Evolutionary conservation across 169 alveolate genomes (phyloP).

Genomic region (Cyclospora cayetanensis): DNA sequence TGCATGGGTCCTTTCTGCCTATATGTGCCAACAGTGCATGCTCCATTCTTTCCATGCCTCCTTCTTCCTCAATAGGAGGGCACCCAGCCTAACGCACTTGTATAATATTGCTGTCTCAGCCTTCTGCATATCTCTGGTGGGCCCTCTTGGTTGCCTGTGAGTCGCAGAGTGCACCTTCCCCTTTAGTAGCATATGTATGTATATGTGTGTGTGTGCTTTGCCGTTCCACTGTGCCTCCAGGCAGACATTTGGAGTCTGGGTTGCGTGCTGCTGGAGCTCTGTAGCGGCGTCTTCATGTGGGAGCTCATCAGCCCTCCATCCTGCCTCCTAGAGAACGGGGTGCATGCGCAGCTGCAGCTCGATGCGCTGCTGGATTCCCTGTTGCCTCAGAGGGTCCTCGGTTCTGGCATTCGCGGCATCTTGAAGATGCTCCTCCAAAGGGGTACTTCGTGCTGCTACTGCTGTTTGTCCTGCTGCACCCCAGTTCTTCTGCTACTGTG

Average conservation of each 20-base stretch:
- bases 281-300: conserved; percentile 72
- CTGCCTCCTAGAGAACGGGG: not conserved
- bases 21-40: too few relatives aligned
- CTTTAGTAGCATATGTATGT: too few relatives aligned
- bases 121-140: too few relatives aligned
- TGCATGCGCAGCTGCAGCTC: not conserved
- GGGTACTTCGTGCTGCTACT: not conserved
- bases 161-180: too few relatives aligned
- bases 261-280: conserved; percentile 65
- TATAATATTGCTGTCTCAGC: too few relatives aligned
- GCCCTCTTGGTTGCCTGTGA: too few relatives aligned
- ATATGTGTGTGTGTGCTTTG: not conserved
- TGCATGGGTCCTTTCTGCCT: too few relatives aligned
- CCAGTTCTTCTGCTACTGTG: not conserved
- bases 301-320: conserved; percentile 42
- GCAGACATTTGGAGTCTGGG: conserved; percentile 68
- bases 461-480: not conserved
- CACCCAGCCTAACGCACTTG: too few relatives aligned
- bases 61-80: too few relatives aligned
- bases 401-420: not conserved
- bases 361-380: not conserved
- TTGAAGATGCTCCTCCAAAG: conserved; percentile 31
- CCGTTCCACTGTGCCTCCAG: not conserved
- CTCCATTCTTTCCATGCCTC: too few relatives aligned
- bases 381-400: conserved; percentile 4